A percentile compares a stretch with the other conserved stretches of the same genome.
phyloP scores from a whole-genome alignment of 345 rosid species.

The Salix suchowensis region DNA sequence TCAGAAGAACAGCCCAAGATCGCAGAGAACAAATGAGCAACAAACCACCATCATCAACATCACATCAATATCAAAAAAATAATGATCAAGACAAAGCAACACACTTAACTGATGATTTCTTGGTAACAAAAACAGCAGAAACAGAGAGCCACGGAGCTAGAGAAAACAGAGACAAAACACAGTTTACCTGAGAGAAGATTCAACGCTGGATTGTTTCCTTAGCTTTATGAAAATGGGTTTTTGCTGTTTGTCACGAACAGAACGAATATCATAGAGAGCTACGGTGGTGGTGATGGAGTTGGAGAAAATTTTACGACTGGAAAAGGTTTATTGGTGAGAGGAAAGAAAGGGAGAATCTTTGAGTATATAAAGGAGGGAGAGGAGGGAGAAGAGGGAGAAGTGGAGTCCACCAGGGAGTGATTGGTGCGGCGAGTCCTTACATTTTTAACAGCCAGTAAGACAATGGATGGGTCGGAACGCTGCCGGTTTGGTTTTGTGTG shows the following conservation, averaged over 20 bases:
- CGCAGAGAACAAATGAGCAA: not conserved
- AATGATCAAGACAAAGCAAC: not conserved
- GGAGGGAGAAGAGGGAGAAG: not conserved
- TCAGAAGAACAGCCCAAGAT: not conserved
- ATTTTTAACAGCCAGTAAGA: conserved; percentile 20
- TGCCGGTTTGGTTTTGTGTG: not conserved
- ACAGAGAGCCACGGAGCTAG: not conserved
- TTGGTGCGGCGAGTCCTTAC: conserved; percentile 24
- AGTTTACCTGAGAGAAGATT: not conserved
- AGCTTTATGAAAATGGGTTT: not conserved
- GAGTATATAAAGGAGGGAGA: conserved; percentile 23
- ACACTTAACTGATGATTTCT: not conserved
- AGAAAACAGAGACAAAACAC: not conserved
- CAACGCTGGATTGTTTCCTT: not conserved
- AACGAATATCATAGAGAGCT: not conserved
- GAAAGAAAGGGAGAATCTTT: conserved; percentile 17
- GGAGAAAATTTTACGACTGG: not conserved
- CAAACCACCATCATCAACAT: not conserved
- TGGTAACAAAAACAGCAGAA: too few relatives aligned
- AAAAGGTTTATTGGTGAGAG: not conserved
- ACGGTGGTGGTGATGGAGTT: not conserved
- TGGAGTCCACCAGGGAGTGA: not conserved
- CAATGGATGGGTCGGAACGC: not conserved
- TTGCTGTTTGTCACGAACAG: not conserved
- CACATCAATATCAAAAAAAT: too few relatives aligned